A percentile compares a stretch with the other conserved stretches of the same genome.
phyloP scores from a whole-genome alignment of 495 filamentous ascomycete genomes.

The Aspergillus egyptiacus region DNA sequence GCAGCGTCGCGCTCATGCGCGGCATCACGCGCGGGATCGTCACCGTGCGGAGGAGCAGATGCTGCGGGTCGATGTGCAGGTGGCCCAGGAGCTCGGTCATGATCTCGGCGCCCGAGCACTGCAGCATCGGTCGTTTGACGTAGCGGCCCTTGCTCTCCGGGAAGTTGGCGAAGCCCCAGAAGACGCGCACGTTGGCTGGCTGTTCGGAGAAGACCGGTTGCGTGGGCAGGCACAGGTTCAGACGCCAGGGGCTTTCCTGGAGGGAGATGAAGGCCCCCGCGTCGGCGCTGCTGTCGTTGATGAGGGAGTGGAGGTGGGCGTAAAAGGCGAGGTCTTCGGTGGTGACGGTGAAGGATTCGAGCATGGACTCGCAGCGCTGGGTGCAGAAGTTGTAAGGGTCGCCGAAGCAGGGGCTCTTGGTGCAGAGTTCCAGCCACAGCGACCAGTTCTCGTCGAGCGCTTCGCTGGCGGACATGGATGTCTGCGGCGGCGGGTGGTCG shows the following conservation, averaged over 20 bases:
- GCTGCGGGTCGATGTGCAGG: conserved; percentile 12
- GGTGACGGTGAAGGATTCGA: not conserved
- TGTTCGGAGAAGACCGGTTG: conserved; percentile 33
- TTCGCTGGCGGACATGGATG: not conserved
- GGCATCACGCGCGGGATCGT: conserved; percentile 21
- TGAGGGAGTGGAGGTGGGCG: not conserved
- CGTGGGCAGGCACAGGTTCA: conserved; percentile 28
- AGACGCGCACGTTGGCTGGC: conserved; percentile 19
- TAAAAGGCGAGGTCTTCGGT: not conserved
- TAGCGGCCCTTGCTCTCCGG: conserved; percentile 24
- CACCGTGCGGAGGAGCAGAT: conserved; percentile 1
- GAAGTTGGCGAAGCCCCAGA: conserved; percentile 35
- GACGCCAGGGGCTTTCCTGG: conserved; percentile 29
- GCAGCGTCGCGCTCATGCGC: conserved; percentile 4
- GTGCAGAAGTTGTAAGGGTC: conserved; percentile 3
- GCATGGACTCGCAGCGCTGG: not conserved
- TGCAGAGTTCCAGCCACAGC: not conserved
- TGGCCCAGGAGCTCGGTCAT: conserved; percentile 29
- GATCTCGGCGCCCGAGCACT: conserved; percentile 33
- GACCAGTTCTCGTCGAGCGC: conserved; percentile 4
- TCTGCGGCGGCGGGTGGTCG: not conserved
- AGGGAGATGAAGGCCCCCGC: conserved; percentile 8
- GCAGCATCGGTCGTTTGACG: conserved; percentile 32
- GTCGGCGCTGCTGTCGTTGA: not conserved
- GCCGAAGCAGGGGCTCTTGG: not conserved